phyloP scores from a whole-genome alignment of 2,329 filamentous ascomycete genomes.

The Ustilaginoidea virens region DNA sequence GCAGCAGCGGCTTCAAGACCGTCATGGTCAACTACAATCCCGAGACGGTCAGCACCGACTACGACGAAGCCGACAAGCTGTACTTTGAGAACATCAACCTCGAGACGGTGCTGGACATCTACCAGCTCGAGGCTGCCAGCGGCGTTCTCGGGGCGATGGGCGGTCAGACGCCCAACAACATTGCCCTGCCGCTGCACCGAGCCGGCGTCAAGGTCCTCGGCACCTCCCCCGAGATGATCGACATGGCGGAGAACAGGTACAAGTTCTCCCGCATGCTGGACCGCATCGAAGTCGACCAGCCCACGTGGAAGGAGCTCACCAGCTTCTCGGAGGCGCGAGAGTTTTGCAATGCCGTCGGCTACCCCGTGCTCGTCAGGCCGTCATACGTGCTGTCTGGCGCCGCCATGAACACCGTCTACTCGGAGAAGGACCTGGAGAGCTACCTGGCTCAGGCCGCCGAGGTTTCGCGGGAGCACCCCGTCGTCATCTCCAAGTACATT shows the following conservation, averaged over 20 bases:
- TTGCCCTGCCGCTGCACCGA: constrained; percentile 76
- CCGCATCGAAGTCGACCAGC: constrained; percentile 86
- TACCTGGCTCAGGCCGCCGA: constrained; percentile 85
- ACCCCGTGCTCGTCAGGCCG: constrained; percentile 86
- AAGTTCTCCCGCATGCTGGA: constrained; percentile 99
- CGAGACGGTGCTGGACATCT: constrained; percentile 86
- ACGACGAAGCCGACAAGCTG: constrained; percentile 82
- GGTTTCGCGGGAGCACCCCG: constrained; percentile 87
- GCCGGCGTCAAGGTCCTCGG: constrained; percentile 85
- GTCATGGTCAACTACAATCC: constrained; percentile 95
- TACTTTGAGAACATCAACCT: constrained; percentile 95
- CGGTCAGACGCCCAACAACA: constrained; percentile 96
- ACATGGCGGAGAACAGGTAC: constrained; percentile 91
- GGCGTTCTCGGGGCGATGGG: constrained; percentile 93
- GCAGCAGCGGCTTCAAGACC: constrained; percentile 75
- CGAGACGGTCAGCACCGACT: constrained; percentile 80
- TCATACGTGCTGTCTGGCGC: constrained; percentile 95
- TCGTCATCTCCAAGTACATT: constrained; percentile 99
- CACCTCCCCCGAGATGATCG: constrained; percentile 97
- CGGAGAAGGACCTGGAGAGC: constrained; percentile 74
- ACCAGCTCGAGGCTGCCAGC: constrained; percentile 66
- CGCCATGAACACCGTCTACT: constrained; percentile 99
- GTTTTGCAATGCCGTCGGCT: constrained; percentile 80
- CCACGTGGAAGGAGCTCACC: constrained; percentile 93
- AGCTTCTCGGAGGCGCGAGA: constrained; percentile 78